A percentile compares a stretch with the other conserved stretches of the same genome.
phyloP scores from a whole-genome alignment of 371 early-diverging fungal genomes.

The Mortierella sp. region DNA sequence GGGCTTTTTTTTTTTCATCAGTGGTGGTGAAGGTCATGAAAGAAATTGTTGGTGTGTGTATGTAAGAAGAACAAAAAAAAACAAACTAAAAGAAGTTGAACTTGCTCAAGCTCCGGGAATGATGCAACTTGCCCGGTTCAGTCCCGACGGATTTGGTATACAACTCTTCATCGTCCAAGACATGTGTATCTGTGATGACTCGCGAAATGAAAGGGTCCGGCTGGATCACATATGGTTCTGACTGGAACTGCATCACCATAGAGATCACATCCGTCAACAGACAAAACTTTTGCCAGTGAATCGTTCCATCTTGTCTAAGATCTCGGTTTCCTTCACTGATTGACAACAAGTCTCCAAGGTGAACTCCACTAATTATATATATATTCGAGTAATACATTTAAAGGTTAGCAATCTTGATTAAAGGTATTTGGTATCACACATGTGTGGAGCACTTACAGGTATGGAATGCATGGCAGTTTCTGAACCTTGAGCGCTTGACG shows the following conservation, averaged over 20 bases:
- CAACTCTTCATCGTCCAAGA: constrained; percentile 64
- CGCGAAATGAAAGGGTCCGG: constrained; percentile 57
- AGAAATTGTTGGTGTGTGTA: background rate
- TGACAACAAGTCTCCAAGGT: constrained; percentile 68
- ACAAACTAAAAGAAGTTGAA: constrained; percentile 41
- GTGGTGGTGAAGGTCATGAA: background rate
- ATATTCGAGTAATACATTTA: background rate
- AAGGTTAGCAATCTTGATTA: background rate
- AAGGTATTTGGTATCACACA: background rate
- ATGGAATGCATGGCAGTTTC: constrained; percentile 40
- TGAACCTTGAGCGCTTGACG: constrained; percentile 68
- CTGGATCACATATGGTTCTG: constrained; percentile 49
- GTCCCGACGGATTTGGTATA: constrained; percentile 57
- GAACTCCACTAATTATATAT: constrained; percentile 62
- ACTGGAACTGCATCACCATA: constrained; percentile 64
- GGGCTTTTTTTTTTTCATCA: background rate
- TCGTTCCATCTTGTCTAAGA: constrained; percentile 65
- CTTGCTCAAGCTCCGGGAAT: constrained; percentile 53
- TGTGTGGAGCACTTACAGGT: constrained; percentile 25
- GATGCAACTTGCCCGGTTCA: constrained; percentile 56
- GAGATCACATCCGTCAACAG: constrained; percentile 70
- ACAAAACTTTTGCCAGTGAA: constrained; percentile 75
- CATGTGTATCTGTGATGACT: constrained; percentile 62
- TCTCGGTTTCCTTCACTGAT: constrained; percentile 74
- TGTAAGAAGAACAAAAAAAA: background rate